Evolutionary conservation across 1,284 basidiomycete species (phyloP).

Genomic region (Farysia itapuensis): DNA sequence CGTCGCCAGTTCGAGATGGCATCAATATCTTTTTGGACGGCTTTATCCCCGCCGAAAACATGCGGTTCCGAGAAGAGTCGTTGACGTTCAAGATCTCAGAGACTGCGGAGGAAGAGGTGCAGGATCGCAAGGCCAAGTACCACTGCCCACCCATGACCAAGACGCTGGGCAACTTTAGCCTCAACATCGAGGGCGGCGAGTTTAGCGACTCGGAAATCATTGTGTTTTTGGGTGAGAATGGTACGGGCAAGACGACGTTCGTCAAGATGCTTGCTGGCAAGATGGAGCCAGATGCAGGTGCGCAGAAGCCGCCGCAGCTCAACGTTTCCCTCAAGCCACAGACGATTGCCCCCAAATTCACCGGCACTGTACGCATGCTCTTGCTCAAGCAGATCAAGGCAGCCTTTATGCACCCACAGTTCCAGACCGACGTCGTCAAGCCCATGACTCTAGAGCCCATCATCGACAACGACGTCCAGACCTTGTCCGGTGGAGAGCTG

Average conservation of each 20-base stretch:
- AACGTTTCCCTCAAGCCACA: conserved; percentile 59
- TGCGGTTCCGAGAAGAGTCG: conserved; percentile 59
- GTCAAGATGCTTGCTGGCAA: conserved; percentile 60
- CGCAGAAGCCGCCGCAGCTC: conserved; percentile 54
- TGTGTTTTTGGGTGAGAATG: conserved; percentile 59
- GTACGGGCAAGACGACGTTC: conserved; percentile 60
- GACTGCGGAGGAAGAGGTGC: conserved; percentile 55
- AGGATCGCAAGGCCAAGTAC: conserved; percentile 48
- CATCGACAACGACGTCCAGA: conserved; percentile 60
- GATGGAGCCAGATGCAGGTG: conserved; percentile 53
- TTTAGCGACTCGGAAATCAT: conserved; percentile 59
- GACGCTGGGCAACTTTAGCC: conserved; percentile 56
- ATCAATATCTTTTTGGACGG: conserved; percentile 60
- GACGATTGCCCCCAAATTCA: conserved; percentile 60
- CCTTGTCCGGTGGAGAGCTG: conserved; percentile 58
- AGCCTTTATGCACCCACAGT: conserved; percentile 59
- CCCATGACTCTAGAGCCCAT: conserved; percentile 58
- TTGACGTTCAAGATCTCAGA: conserved; percentile 59
- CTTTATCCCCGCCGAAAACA: conserved; percentile 59
- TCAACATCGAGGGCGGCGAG: conserved; percentile 55
- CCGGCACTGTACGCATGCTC: conserved; percentile 58
- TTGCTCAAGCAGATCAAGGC: conserved; percentile 60
- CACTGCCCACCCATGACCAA: conserved; percentile 57
- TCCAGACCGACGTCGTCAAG: conserved; percentile 60
- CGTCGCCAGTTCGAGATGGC: conserved; percentile 57